Base-by-base conservation (phyloP, 257 asterid genomes). In the Nicotiana paniculata region DNA sequence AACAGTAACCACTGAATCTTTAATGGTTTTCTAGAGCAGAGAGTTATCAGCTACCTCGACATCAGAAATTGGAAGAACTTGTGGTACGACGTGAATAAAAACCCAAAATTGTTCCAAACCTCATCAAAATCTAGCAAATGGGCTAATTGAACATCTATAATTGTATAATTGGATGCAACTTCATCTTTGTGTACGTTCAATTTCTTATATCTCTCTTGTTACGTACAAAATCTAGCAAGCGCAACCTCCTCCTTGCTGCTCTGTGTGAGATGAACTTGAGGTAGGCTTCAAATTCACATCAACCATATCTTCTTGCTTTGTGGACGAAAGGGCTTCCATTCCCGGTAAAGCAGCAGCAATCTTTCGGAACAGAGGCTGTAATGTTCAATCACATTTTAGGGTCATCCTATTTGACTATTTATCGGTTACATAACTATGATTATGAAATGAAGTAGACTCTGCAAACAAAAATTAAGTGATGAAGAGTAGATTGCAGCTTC, bases 281-380 rank as follows among this genome's bases (percentile, higher is more conserved):
- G 86, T 77, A 2, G 91, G 87, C 88, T 87, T 88, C 86, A 90
- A 86, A 81, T 90, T 88, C 39, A 90, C 93, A 66, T 90, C 93
- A 0, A 90, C 93, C 93, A 90, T 86, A 24, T 85, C 93, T 16
- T 88, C 93, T 33, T 88, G 90, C 54, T 87, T 90, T 18, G 91
- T 79, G 51, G 91, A 84, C 0, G 93, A 90, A 70, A 85, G 87
- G 11, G 85, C 77, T 66, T 87, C 91, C 93, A 90, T 90, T 15
- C 93, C 91, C 0, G 93, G 93, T 83, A 90, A 83, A 6, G 93
- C 93, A 63, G 90, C 90, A 33, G 93, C 93, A 82, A 90, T 90
- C 88, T 90, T 90, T 39, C 91, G 90, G 78, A 88, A 90, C 69
- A 90, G 84, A 70, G 91, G 93, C 93, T 90, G 85, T 85, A 86